phyloP scores from a whole-genome alignment of 1,284 basidiomycete species.

The Ganoderma multipileum region DNA sequence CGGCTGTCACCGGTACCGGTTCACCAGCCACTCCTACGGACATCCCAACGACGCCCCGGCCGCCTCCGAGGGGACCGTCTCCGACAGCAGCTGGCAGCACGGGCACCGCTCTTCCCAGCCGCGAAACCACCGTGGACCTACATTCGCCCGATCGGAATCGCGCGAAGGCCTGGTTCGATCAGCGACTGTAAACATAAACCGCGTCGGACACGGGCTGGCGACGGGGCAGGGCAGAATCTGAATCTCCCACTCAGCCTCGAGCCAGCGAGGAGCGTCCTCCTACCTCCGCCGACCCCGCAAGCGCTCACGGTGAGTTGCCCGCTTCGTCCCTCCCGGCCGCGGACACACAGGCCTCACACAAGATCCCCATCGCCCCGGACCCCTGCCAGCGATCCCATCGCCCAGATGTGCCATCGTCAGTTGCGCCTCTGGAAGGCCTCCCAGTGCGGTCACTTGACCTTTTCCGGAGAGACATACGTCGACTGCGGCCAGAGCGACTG shows the following conservation, averaged over 20 bases:
- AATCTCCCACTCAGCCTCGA: slow-evolving; percentile 32
- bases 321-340: slow-evolving; percentile 18
- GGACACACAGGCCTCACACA: slow-evolving; percentile 6
- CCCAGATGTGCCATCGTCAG: slow-evolving; percentile 68
- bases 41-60: neutral
- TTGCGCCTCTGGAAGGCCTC: slow-evolving; percentile 59
- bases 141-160: slow-evolving; percentile 33
- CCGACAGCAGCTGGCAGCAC: neutral
- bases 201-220: slow-evolving; percentile 16
- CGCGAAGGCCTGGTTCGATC: slow-evolving; percentile 18
- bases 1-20: neutral
- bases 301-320: slow-evolving; percentile 38
- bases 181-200: slow-evolving; percentile 29
- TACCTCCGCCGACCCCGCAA: slow-evolving; percentile 54
- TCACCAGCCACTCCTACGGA: neutral
- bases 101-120: neutral
- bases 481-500: slow-evolving; percentile 61
- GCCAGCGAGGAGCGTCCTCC: slow-evolving; percentile 24
- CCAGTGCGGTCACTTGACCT: slow-evolving; percentile 63
- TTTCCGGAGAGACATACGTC: slow-evolving; percentile 53
- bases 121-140: slow-evolving; percentile 27
- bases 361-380: slow-evolving; percentile 5
- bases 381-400: slow-evolving; percentile 23
- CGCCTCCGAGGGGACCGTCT: neutral
- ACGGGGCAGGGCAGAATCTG: slow-evolving; percentile 23